phyloP scores from a whole-genome alignment of 257 asterid species.

The Primulina huaijiensis region DNA sequence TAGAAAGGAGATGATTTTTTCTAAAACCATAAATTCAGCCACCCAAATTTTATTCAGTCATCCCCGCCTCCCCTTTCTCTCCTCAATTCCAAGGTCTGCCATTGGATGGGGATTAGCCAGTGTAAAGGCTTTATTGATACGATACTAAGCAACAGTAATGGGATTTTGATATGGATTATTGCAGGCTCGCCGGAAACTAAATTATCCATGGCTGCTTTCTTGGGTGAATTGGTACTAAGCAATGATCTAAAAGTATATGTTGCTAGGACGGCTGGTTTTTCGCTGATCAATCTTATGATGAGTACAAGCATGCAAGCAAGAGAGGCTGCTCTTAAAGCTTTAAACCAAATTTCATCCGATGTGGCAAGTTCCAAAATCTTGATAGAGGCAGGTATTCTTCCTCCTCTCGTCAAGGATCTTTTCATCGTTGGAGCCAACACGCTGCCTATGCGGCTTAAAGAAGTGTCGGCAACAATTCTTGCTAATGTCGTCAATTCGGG shows the following conservation, averaged over 20 bases:
- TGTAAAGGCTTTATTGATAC: neutral
- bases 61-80: neutral
- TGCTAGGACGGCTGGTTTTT: conserved; percentile 68
- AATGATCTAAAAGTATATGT: conserved; percentile 74
- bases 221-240: conserved; percentile 80
- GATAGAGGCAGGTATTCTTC: conserved; percentile 89
- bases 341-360: conserved; percentile 79
- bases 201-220: conserved; percentile 79
- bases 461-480: conserved; percentile 84
- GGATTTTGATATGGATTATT: conserved; percentile 7
- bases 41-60: too few species aligned
- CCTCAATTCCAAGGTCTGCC: neutral
- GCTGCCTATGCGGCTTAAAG: conserved; percentile 74
- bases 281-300: conserved; percentile 76
- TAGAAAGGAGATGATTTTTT: too few species aligned
- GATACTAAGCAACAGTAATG: neutral
- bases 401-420: conserved; percentile 87
- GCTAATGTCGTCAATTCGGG: conserved; percentile 83
- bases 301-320: conserved; percentile 49
- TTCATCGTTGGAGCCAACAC: conserved; percentile 67
- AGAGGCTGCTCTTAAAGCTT: conserved; percentile 87
- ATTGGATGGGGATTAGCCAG: neutral
- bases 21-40: too few species aligned
- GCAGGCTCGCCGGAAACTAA: conserved; percentile 84
- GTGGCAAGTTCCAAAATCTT: conserved; percentile 76